Base-by-base conservation (phyloP, 345 rosid genomes). In the Viola odorata region DNA sequence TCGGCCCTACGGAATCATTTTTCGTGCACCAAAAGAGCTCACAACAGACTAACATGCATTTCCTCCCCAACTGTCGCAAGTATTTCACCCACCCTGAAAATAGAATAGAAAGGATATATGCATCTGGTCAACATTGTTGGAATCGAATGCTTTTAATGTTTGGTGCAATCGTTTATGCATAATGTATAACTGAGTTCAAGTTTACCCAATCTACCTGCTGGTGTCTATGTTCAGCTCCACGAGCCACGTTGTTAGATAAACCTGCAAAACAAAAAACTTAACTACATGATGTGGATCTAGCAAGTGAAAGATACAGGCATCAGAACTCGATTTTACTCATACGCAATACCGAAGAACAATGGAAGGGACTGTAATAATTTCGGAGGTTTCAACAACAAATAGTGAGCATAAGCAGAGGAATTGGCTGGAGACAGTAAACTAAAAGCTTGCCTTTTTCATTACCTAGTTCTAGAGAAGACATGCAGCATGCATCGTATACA, bases 191-290 rank as follows among this genome's bases (percentile, higher is more conserved):
- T 32, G 5, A 36, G 47, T 5, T 45, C 7, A 5, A 3, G 39
- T 39, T 32, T 64, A 37, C 41, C 16, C 40, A 15, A 7, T 56
- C 76, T 75, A 88, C 98, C 98, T 86, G 39, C 69, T 79, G 58
- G 69, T 47, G 67, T 83, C 84, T 16, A 88, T 60, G 62, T 86
- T 84, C 58, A 83, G 86, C 72, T 84, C 91, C n/a, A 91, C 85
- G 68, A 82, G 84, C 98, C 95, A 88, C 58, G 96, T 70, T 53
- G 95, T 85, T 61, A 91, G 71, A 76, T 78, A 81, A 45, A 83
- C 83, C 95, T 91, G 83, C 62, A 67, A 53, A 39, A 3, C 60
- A 61, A 55, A 5, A 32, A 45, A 45, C 38, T 58, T 50, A 13
- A 68, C 2, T 23, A 23, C 32, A 23, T 23, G 32, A 23, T 23